Conservation (phyloP, 2,329 filamentous ascomycete genomes). For the Diaporthe vaccinii region DNA sequence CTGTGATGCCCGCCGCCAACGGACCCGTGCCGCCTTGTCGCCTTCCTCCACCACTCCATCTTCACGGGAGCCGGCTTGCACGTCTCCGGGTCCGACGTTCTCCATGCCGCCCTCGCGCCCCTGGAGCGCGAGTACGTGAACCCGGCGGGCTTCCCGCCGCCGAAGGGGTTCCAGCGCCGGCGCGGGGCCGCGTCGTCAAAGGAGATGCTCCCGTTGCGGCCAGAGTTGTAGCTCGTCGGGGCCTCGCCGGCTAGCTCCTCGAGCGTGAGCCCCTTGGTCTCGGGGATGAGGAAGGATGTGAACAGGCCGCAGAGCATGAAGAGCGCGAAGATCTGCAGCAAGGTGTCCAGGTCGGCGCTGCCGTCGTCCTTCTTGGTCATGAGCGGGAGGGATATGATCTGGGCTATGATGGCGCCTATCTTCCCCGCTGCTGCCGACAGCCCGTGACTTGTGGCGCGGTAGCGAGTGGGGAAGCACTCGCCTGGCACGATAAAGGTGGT, state of each 20-base stretch:
- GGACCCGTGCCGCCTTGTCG: slow-evolving; percentile 41
- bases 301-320: slow-evolving; percentile 84
- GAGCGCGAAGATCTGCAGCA: slow-evolving; percentile 83
- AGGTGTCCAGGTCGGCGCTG: slow-evolving; percentile 62
- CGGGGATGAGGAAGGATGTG: slow-evolving; percentile 79
- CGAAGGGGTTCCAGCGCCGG: slow-evolving; percentile 60
- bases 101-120: slow-evolving; percentile 45
- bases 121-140: slow-evolving; percentile 59
- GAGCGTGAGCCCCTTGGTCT: slow-evolving; percentile 81
- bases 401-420: slow-evolving; percentile 76
- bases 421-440: slow-evolving; percentile 77
- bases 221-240: slow-evolving; percentile 69
- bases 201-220: slow-evolving; percentile 63
- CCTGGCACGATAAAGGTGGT: slow-evolving; percentile 76
- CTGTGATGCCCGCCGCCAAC: slow-evolving; percentile 34
- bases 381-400: slow-evolving; percentile 74
- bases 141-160: slow-evolving; percentile 65
- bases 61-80: slow-evolving; percentile 39
- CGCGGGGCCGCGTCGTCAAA: slow-evolving; percentile 44
- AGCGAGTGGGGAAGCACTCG: slow-evolving; percentile 75
- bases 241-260: slow-evolving; percentile 79
- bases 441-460: slow-evolving; percentile 74
- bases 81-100: slow-evolving; percentile 44
- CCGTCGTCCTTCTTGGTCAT: slow-evolving; percentile 63
- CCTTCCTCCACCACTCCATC: slow-evolving; percentile 42